These are phyloP conservation scores for Licmophora abbreviata DNA, from an alignment of 108 stramenopile genomes.

Conservation along the genomic window DNA sequence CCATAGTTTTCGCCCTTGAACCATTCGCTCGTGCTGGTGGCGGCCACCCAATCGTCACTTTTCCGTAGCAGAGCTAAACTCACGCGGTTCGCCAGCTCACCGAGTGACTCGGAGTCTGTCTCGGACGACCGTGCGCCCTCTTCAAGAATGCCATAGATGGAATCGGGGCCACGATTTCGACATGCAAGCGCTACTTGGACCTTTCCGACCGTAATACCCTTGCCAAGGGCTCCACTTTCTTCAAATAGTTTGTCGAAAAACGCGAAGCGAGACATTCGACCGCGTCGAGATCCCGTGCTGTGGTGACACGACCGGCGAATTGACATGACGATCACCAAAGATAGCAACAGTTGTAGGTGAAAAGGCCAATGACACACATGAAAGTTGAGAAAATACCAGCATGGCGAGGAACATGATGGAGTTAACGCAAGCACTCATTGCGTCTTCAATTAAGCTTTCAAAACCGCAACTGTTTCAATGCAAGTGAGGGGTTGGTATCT, in stretches of 20 bases:
- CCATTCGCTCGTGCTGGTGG: slow-evolving; percentile 55
- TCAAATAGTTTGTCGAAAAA: slow-evolving; percentile 70
- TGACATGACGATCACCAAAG: no score
- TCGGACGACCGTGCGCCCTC: slow-evolving; percentile 18
- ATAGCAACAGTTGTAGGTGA: no score
- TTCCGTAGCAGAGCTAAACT: slow-evolving; percentile 60
- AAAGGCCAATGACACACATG: no score
- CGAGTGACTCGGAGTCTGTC: slow-evolving; percentile 38
- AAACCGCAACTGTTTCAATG: no score
- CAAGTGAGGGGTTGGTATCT: no score
- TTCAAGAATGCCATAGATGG: slow-evolving; percentile 57
- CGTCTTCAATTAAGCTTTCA: no score
- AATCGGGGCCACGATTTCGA: slow-evolving; percentile 29
- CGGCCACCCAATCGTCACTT: slow-evolving; percentile 61
- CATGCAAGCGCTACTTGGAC: slow-evolving; percentile 55
- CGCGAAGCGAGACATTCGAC: no score
- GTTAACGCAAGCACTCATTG: no score
- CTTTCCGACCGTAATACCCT: slow-evolving; percentile 79
- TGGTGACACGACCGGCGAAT: no score
- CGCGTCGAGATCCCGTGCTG: no score
- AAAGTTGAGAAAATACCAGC: no score
- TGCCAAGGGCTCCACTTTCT: slow-evolving; percentile 69
- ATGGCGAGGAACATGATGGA: no score
- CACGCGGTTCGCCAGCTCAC: slow-evolving; percentile 48
- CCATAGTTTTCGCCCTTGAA: slow-evolving; percentile 49